These are phyloP conservation scores for Tylopilus plumbeoviolaceoides DNA, from an alignment of 768 basidiomycete species.

Conservation along the genomic window DNA sequence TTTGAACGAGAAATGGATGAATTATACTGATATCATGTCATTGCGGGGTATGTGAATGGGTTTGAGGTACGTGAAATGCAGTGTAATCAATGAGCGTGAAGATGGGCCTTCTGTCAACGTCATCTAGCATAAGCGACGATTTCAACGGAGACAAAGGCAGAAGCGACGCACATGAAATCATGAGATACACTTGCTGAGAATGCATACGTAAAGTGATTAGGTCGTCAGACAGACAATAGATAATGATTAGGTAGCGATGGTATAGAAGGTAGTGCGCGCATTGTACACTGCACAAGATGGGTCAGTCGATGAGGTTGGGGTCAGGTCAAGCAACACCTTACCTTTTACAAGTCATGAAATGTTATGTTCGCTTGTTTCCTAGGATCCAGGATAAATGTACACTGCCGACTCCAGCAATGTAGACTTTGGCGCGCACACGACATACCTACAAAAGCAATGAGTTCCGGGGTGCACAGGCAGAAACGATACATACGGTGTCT, in stretches of 20 bases:
- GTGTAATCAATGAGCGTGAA: slow-evolving; percentile 21
- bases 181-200: slow-evolving; percentile 29
- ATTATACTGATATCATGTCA: slow-evolving; percentile 24
- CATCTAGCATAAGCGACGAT: not conserved
- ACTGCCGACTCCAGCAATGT: slow-evolving; percentile 72
- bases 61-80: slow-evolving; percentile 22
- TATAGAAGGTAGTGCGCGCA: slow-evolving; percentile 23
- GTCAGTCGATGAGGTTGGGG: slow-evolving; percentile 1
- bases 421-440: slow-evolving; percentile 70
- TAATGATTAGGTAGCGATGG: slow-evolving; percentile 20
- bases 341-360: slow-evolving; percentile 23
- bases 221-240: slow-evolving; percentile 23
- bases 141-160: not conserved
- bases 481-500: slow-evolving; percentile 55
- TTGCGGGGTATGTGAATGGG: slow-evolving; percentile 26
- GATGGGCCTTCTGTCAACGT: slow-evolving; percentile 24
- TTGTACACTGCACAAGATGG: slow-evolving; percentile 22
- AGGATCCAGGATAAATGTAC: slow-evolving; percentile 73
- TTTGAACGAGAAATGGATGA: slow-evolving; percentile 18
- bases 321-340: not conserved
- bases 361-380: slow-evolving; percentile 42
- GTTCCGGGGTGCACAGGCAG: not conserved
- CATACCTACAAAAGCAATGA: slow-evolving; percentile 51
- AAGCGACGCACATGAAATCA: slow-evolving; percentile 21
- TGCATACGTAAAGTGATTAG: slow-evolving; percentile 25